Evolutionary conservation across 768 basidiomycete species (phyloP).

Genomic region (Russula sp.): DNA sequence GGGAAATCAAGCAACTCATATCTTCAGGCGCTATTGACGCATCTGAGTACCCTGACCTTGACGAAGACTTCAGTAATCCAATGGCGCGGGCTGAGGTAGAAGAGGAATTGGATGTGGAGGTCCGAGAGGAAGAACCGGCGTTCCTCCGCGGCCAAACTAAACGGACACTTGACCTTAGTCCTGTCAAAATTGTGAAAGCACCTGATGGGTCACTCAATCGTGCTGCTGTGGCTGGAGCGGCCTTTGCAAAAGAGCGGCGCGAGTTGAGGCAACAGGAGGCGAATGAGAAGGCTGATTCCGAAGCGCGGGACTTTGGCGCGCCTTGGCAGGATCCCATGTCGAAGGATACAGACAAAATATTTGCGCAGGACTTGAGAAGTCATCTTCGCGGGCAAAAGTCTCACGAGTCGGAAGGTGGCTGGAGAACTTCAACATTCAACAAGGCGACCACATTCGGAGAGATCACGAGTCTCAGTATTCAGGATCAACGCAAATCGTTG

Average conservation of each 20-base stretch:
- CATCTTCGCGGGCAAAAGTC: conserved; percentile 78
- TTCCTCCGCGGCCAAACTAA: conserved; percentile 97
- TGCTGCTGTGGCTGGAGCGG: conserved; percentile 89
- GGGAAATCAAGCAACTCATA: conserved; percentile 99
- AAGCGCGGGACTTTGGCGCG: conserved; percentile 89
- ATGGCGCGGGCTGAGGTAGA: conserved; percentile 82
- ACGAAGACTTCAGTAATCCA: conserved; percentile 77
- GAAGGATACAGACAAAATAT: conserved; percentile 74
- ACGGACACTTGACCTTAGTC: conserved; percentile 89
- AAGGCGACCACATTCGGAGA: conserved; percentile 95
- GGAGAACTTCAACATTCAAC: conserved; percentile 91
- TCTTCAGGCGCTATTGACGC: conserved; percentile 90
- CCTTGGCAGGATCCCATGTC: conserved; percentile 99
- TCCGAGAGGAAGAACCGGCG: conserved; percentile 93
- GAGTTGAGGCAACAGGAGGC: conserved; percentile 92
- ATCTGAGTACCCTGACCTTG: conserved; percentile 90
- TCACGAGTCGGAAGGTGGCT: conserved; percentile 66
- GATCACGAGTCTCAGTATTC: conserved; percentile 83
- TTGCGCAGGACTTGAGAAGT: conserved; percentile 89
- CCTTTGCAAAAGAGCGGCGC: conserved; percentile 89
- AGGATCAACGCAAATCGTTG: conserved; percentile 85
- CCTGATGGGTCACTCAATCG: conserved; percentile 96
- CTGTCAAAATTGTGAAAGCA: conserved; percentile 97
- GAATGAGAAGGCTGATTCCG: conserved; percentile 90
- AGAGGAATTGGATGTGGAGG: conserved; percentile 95